Conservation (phyloP, 805 yeast species). For the Cyberlindnera sargentensis region DNA sequence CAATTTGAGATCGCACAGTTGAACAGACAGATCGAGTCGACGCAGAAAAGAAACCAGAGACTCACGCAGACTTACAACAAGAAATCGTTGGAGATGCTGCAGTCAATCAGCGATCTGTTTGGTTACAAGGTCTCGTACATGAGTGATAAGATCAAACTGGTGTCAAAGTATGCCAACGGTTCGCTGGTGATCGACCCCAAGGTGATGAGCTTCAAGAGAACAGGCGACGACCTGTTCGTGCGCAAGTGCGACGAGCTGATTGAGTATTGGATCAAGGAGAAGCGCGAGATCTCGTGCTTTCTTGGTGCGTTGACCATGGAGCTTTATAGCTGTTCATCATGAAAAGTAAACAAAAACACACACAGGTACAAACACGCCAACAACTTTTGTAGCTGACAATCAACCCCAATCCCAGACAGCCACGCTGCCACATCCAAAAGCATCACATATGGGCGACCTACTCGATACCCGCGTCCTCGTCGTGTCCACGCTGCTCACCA, state of each 20-base stretch:
- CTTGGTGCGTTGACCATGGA: conserved; percentile 67
- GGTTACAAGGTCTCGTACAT: conserved; percentile 71
- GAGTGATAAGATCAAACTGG: conserved; percentile 48
- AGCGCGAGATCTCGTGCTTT: conserved; percentile 69
- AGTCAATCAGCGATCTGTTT: conserved; percentile 56
- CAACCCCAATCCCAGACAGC: too few relatives aligned
- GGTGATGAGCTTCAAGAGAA: conserved; percentile 41
- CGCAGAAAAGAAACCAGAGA: conserved; percentile 46
- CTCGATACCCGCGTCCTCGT: conserved; percentile 20
- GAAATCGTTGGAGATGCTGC: conserved; percentile 66
- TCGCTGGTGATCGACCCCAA: conserved; percentile 48
- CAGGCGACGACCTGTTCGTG: conserved; percentile 28
- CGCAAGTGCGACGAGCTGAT: conserved; percentile 37
- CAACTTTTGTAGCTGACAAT: too few relatives aligned
- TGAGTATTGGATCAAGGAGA: conserved; percentile 59
- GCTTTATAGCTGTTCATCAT: conserved; percentile 40
- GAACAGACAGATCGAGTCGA: conserved; percentile 39
- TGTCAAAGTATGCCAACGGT: conserved; percentile 39
- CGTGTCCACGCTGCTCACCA: conserved; percentile 28
- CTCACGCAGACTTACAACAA: conserved; percentile 49
- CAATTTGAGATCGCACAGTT: conserved; percentile 44
- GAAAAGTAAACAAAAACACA: background rate
- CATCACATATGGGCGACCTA: background rate
- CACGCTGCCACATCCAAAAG: background rate
- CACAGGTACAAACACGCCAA: background rate